These are phyloP conservation scores for Metschnikowia lochheadii DNA, from an alignment of 805 yeast genomes.

Conservation along the genomic window DNA sequence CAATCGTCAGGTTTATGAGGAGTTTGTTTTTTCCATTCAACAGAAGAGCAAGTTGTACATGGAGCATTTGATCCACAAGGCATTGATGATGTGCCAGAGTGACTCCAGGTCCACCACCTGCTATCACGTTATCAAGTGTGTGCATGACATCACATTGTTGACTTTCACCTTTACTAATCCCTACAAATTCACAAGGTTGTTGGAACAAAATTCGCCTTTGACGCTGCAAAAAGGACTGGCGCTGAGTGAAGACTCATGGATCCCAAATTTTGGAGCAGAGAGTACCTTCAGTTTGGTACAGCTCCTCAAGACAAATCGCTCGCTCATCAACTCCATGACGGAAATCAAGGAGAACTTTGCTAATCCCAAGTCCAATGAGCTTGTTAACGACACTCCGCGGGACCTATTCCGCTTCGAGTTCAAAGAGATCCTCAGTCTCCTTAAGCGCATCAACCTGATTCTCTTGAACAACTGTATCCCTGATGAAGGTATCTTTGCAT, in stretches of 20 bases:
- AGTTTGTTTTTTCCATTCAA: conserved; percentile 12
- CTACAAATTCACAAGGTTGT: conserved; percentile 10
- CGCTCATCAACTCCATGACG: conserved; percentile 3
- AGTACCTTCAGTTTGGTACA: neutral
- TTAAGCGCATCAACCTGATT: conserved; percentile 10
- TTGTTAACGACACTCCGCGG: conserved; percentile 11
- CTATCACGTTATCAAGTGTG: conserved; percentile 11
- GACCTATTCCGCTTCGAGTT: conserved; percentile 9
- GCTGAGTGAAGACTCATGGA: neutral
- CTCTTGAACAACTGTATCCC: conserved; percentile 16
- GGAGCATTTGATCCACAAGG: conserved; percentile 11
- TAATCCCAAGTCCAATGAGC: neutral
- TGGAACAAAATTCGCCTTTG: neutral
- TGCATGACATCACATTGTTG: conserved; percentile 10
- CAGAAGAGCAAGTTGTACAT: conserved; percentile 9
- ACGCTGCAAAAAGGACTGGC: neutral
- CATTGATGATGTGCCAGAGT: conserved; percentile 8
- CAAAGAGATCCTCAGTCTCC: conserved; percentile 7
- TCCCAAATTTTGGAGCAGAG: neutral
- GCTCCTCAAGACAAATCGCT: neutral
- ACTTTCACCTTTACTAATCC: conserved; percentile 15
- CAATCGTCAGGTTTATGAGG: conserved; percentile 11
- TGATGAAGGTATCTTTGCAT: conserved; percentile 28
- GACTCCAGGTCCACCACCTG: conserved; percentile 7
- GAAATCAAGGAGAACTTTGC: neutral